Evolutionary conservation across 2,329 filamentous ascomycete species (phyloP).

Genomic region (Arthroderma sp.): DNA sequence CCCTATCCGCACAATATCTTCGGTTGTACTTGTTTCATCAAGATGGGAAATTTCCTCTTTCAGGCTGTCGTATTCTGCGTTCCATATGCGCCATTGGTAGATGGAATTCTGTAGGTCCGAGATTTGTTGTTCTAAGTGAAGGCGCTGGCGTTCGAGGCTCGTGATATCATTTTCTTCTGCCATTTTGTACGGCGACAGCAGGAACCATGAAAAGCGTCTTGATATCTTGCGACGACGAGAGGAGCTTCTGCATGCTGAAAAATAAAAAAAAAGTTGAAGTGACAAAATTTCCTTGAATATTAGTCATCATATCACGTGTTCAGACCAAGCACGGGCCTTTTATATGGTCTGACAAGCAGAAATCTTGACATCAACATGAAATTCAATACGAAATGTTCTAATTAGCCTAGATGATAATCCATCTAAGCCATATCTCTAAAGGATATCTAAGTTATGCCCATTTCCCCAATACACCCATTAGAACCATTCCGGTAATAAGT

Average conservation of each 20-base stretch:
- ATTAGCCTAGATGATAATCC: too few species aligned
- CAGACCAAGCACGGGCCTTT: too few species aligned
- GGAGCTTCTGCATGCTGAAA: neutral
- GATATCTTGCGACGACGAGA: neutral
- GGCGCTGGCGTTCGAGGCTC: slow-evolving; percentile 61
- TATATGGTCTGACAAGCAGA: too few species aligned
- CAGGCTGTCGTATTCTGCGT: slow-evolving; percentile 79
- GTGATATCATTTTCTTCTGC: slow-evolving; percentile 19
- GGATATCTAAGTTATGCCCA: slow-evolving; percentile 40
- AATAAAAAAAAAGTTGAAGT: neutral
- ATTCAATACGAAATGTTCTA: too few species aligned
- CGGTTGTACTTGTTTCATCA: slow-evolving; percentile 34
- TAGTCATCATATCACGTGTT: neutral
- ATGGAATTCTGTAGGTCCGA: slow-evolving; percentile 61
- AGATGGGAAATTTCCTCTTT: slow-evolving; percentile 63
- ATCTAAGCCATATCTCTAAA: too few species aligned
- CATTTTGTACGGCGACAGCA: neutral
- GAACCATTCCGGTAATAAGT: slow-evolving; percentile 47
- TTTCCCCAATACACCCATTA: slow-evolving; percentile 63
- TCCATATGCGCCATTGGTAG: slow-evolving; percentile 80
- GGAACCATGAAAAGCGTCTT: neutral
- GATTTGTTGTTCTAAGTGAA: slow-evolving; percentile 63
- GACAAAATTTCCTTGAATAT: neutral
- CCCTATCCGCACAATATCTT: slow-evolving; percentile 40
- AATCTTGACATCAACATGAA: too few species aligned